phyloP scores from a whole-genome alignment of 176 grass and related monocot genomes.

The Melocanna baccifera region DNA sequence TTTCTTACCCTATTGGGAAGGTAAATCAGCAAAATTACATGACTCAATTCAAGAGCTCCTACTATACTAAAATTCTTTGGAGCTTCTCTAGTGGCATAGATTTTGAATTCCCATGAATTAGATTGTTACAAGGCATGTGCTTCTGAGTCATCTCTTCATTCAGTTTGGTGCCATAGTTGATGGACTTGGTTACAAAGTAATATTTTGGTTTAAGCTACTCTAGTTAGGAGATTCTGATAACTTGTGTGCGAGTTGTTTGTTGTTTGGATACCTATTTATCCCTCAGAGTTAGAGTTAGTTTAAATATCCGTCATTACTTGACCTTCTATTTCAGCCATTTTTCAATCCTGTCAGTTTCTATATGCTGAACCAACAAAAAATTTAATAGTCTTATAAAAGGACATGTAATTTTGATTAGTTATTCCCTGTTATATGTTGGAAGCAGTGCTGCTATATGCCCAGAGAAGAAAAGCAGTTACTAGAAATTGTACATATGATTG shows the following conservation, averaged over 20 bases:
- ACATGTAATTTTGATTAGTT: neutral
- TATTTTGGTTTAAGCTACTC: slow-evolving; percentile 4
- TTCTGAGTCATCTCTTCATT: slow-evolving; percentile 14
- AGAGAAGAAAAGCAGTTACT: neutral
- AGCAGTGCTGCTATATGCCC: neutral
- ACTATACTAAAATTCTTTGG: neutral
- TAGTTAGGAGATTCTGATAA: neutral
- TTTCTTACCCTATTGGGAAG: slow-evolving; percentile 97
- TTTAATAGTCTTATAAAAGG: neutral
- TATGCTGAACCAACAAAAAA: neutral
- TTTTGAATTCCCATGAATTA: slow-evolving; percentile 12
- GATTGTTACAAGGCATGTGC: neutral
- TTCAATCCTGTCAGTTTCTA: slow-evolving; percentile 9
- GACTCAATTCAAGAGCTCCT: slow-evolving; percentile 11
- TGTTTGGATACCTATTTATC: slow-evolving; percentile 9
- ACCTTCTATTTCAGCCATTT: neutral
- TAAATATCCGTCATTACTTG: slow-evolving; percentile 4
- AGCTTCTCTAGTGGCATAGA: neutral
- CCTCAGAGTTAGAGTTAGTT: neutral
- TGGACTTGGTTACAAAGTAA: slow-evolving; percentile 3
- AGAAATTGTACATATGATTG: neutral
- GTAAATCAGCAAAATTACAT: slow-evolving; percentile 44
- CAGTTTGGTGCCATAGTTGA: neutral
- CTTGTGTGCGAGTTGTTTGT: neutral
- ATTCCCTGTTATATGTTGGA: neutral